Evolutionary conservation across 108 stramenopile genomes (phyloP), one percentile per base, ranked within the genome.

Genomic region (Nitzschia sp.): DNA sequence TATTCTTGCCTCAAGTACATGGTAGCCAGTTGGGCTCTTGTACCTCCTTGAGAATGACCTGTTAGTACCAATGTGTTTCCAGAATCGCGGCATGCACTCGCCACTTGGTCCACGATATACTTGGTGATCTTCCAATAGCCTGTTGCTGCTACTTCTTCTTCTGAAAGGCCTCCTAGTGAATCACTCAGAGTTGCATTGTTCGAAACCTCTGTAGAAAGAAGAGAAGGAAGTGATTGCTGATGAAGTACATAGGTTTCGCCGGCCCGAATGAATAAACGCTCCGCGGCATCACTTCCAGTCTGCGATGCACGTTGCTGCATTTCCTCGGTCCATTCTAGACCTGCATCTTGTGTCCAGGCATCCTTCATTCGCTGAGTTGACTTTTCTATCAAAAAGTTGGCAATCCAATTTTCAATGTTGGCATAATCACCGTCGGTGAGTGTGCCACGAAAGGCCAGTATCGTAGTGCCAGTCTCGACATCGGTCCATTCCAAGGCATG

Each of bases 351-450:
- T 9, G 21, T 20, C 62, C 62, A 63, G 0, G 62, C 62, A 9
- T 63, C 11, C 10, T 63, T 48, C 62, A 63, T 63, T 7, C 62
- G 42, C 5, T 43, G 42, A 10, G 62, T 63, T 2, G 62, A 63
- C 24, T 63, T 63, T 48, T 63, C 62, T 12, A 63, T 6, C 14
- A 46, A 12, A 10, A 8, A 63, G 44, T 63, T 43, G 12, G 38
- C 44, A 29, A 63, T 63, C 62, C 62, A 63, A 25, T 63, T 29
- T 46, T 63, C 62, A 63, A 48, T 63, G 25, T 63, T 63, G 62
- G 42, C 62, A 46, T 63, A 63, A 26, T 63, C 62, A 10, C 62
- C 41, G 21, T 46, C 21, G 11, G 62, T 46, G 9, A 63, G 34
- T 14, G 62, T 63, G 2, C 62, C 62, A 3, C 62, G 62, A 63